phyloP scores from a whole-genome alignment of 352 stramenopile species.

The Globisporangium barbulae region DNA sequence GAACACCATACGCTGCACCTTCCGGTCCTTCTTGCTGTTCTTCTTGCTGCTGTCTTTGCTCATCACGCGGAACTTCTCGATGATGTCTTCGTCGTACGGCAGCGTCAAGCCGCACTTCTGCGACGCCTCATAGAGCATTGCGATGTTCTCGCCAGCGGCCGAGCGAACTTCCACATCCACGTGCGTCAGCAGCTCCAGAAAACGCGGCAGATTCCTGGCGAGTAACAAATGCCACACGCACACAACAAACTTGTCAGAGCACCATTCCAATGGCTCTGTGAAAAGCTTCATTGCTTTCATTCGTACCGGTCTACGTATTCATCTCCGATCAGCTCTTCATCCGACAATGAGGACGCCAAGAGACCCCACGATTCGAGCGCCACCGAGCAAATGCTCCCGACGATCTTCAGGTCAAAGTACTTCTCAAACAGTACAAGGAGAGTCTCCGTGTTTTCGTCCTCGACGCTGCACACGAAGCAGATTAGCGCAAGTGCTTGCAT shows the following conservation, averaged over 20 bases:
- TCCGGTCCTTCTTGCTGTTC: conserved; percentile 88
- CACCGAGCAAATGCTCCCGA: conserved; percentile 54
- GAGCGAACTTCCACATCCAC: conserved; percentile 79
- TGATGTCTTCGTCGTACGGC: conserved; percentile 62
- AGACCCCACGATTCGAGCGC: conserved; percentile 76
- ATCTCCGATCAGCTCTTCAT: conserved; percentile 48
- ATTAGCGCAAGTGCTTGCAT: conserved; percentile 69
- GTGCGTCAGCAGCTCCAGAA: conserved; percentile 72
- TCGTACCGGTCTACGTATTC: conserved; percentile 60
- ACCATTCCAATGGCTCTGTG: background rate
- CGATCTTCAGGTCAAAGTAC: conserved; percentile 67
- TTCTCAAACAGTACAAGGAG: conserved; percentile 62
- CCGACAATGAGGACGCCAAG: conserved; percentile 55
- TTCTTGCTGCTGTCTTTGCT: conserved; percentile 90
- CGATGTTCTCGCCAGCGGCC: conserved; percentile 82
- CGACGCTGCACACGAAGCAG: conserved; percentile 75
- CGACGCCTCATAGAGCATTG: conserved; percentile 70
- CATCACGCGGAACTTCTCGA: conserved; percentile 69
- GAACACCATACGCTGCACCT: conserved; percentile 81
- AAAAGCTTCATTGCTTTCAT: background rate
- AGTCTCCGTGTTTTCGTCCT: conserved; percentile 72
- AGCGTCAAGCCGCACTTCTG: conserved; percentile 45
- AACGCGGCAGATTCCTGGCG: conserved; percentile 58
- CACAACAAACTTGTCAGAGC: background rate
- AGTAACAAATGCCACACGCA: background rate